These are phyloP conservation scores for Amaranthus hypochondriacus DNA, from an alignment of 148 eudicot genomes.

Conservation along the genomic window DNA sequence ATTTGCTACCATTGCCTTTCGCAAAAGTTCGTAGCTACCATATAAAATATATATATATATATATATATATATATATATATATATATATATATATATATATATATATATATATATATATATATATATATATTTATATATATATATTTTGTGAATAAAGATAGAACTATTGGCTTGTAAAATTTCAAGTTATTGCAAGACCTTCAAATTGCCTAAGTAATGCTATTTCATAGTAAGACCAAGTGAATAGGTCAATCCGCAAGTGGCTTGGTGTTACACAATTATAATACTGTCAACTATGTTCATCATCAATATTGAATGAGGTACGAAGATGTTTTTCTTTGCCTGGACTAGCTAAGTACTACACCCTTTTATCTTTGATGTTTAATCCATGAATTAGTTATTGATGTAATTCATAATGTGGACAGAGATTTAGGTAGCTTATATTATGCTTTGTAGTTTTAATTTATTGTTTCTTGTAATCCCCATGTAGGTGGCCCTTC, in stretches of 20 bases:
- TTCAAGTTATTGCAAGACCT: background rate
- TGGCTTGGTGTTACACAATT: background rate
- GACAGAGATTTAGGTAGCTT: background rate
- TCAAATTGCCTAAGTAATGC: background rate
- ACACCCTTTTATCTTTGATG: background rate
- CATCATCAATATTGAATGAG: slow-evolving; percentile 1
- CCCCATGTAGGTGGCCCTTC: slow-evolving; percentile 63
- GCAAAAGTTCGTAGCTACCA: too few relatives aligned
- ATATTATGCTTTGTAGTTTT: background rate
- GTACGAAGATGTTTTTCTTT: background rate
- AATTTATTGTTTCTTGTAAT: slow-evolving; percentile 7
- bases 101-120: too few relatives aligned
- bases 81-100: too few relatives aligned
- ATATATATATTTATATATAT: too few relatives aligned
- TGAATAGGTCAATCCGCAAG: background rate
- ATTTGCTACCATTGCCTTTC: too few relatives aligned
- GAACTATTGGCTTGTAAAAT: background rate
- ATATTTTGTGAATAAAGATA: background rate
- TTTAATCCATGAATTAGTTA: background rate
- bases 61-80: too few relatives aligned
- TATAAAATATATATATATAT: too few relatives aligned
- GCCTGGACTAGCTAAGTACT: background rate
- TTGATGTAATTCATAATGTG: background rate
- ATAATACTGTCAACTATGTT: background rate
- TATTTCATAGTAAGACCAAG: background rate